Evolutionary conservation across 2,329 filamentous ascomycete genomes (phyloP).

Genomic region (Trichoderma sp.): DNA sequence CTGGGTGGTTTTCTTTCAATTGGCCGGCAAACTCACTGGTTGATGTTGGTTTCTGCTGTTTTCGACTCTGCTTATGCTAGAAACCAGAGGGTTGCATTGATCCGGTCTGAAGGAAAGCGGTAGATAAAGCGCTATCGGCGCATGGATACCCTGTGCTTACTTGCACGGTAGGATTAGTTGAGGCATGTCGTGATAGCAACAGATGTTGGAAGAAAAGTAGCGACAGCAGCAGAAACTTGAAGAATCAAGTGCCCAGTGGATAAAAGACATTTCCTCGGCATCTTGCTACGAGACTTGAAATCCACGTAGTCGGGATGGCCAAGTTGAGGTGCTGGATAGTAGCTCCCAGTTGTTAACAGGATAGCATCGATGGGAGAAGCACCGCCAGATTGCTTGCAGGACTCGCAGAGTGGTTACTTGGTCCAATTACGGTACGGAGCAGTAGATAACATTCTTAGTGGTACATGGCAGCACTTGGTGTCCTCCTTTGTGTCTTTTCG

Average conservation of each 20-base stretch:
- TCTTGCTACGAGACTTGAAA: not conserved
- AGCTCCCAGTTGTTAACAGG: not conserved
- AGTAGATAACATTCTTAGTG: conserved; percentile 15
- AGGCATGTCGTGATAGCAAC: not conserved
- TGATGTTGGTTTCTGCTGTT: not conserved
- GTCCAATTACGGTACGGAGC: conserved; percentile 12
- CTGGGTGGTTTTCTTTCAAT: not conserved
- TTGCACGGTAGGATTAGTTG: not conserved
- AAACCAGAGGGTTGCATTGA: not conserved
- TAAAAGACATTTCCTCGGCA: not conserved
- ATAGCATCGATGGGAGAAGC: not conserved
- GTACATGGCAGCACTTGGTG: conserved; percentile 13
- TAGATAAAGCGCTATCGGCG: not conserved
- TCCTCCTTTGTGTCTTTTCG: not conserved
- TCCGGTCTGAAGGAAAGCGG: not conserved
- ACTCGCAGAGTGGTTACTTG: conserved; percentile 2
- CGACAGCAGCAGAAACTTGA: not conserved
- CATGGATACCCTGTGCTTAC: conserved; percentile 4
- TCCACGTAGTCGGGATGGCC: not conserved
- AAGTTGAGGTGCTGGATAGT: not conserved
- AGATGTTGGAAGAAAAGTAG: not conserved
- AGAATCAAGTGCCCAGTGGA: not conserved
- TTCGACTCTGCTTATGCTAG: not conserved
- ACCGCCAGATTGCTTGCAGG: not conserved
- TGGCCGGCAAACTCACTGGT: not conserved